These are phyloP conservation scores for Lolium multiflorum DNA, from an alignment of 176 grass and related monocot genomes.

Conservation along the genomic window DNA sequence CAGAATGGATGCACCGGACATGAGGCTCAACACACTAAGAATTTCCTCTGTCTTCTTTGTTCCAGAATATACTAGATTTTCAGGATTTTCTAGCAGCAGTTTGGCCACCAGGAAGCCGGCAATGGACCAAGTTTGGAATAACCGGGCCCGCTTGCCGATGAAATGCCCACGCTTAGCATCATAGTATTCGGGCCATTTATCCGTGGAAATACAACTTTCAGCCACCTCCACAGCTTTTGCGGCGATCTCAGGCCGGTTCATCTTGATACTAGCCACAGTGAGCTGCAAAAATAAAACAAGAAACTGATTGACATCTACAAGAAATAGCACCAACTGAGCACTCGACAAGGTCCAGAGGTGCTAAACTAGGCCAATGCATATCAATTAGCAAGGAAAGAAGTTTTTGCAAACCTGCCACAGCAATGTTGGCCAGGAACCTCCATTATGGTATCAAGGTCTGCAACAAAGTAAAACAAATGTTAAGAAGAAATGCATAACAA, in stretches of 20 bases:
- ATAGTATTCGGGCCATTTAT: constrained; percentile 93
- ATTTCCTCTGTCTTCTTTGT: constrained; percentile 80
- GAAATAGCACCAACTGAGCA: constrained; percentile 17
- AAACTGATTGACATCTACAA: background rate
- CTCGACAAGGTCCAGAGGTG: background rate
- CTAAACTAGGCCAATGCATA: constrained; percentile 10
- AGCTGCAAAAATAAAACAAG: constrained; percentile 59
- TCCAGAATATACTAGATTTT: constrained; percentile 77
- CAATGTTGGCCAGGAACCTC: constrained; percentile 90
- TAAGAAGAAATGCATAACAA: background rate
- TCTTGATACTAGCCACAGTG: constrained; percentile 79
- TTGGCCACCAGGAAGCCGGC: constrained; percentile 89
- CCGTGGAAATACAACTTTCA: constrained; percentile 66
- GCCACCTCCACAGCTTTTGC: constrained; percentile 70
- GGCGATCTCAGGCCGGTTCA: constrained; percentile 75
- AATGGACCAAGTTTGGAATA: constrained; percentile 85
- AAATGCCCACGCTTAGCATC: constrained; percentile 79
- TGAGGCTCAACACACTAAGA: constrained; percentile 67
- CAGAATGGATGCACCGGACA: constrained; percentile 50
- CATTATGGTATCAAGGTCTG: constrained; percentile 83
- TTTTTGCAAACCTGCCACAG: constrained; percentile 72
- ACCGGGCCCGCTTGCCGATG: constrained; percentile 70
- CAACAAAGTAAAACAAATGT: constrained; percentile 42
- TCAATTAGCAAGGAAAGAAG: constrained; percentile 14
- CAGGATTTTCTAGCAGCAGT: constrained; percentile 69